Base-by-base conservation (phyloP, 192 early-diverging fungal species). In the Coemansia sp. region DNA sequence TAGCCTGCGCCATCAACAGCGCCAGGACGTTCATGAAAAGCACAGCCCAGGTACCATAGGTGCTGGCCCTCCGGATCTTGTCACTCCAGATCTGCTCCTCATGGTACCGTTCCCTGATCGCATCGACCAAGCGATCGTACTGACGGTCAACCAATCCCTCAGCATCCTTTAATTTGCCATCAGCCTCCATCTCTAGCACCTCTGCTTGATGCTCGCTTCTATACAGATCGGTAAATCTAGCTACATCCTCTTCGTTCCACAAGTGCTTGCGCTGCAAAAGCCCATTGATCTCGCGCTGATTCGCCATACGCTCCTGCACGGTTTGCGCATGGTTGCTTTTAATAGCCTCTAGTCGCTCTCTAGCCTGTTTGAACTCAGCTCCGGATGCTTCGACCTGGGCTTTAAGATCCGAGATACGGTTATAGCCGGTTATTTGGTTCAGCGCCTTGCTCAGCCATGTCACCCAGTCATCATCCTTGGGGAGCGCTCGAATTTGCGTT, bases 51-150 rank as follows among this genome's bases (percentile, higher is more conserved):
- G 87, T 87, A 22, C 82, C 85, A 36, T 88, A 89, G 5, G 85
- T 88, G 50, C 77, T 81, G 11, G 83, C 85, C 10, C 81, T 77
- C 13, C 88, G 83, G 42, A 90, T 90, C 73, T 90, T 90, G 69
- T 90, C 88, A 63, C 85, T 87, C 88, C 88, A 90, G 20, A 90
- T 64, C 52, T 90, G 88, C 38, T 90, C 88, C 58, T 88, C 88
- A 44, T 90, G 88, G 58, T 90, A 90, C 14, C 88, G 67, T 42
- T 84, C 77, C 58, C 83, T 83, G n/a, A 90, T 90, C 1, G 83
- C 75, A 18, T 63, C 71, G 1, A 83, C 85, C 32, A 90, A 49
- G 23, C 72, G 78, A 18, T 81, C 68, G 26, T 85, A 90, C 9
- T 75, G 73, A 22, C 63, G 58, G 17, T 90, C 88, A 25, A 87